A percentile compares a stretch with the other conserved stretches of the same genome.
These are phyloP conservation scores for Melastoma malabathricum DNA, from an alignment of 345 rosid species.

Conservation along the genomic window DNA sequence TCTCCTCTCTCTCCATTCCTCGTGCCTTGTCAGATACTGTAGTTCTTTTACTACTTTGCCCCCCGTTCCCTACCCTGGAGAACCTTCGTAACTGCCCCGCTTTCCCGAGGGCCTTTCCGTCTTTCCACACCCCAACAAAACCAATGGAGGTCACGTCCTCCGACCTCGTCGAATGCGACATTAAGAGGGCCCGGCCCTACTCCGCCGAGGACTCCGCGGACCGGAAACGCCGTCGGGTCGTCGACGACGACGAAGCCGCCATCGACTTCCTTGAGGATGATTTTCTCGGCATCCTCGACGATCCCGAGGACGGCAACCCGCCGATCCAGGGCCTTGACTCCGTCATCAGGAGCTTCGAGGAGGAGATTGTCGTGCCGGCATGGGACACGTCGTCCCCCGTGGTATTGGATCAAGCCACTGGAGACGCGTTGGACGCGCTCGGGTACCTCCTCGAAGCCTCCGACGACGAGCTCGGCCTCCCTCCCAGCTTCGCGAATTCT, in stretches of 20 bases:
- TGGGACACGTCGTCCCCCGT: not conserved
- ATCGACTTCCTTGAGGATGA: conserved; percentile 51
- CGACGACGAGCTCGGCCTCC: conserved; percentile 38
- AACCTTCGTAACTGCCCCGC: not conserved
- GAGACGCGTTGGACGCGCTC: conserved; percentile 17
- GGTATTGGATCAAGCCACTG: conserved; percentile 3
- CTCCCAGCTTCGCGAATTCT: conserved; percentile 19
- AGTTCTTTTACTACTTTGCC: not conserved
- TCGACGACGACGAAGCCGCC: conserved; percentile 19
- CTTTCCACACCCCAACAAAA: too few species aligned
- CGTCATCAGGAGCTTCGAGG: conserved; percentile 61
- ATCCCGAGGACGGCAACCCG: conserved; percentile 22
- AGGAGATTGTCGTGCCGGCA: conserved; percentile 23
- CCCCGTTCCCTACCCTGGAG: too few species aligned
- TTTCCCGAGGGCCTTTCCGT: too few species aligned
- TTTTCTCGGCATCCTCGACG: conserved; percentile 42
- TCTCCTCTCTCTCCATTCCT: not conserved
- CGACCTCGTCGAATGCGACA: not conserved
- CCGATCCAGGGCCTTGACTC: conserved; percentile 47
- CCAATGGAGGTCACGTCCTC: not conserved
- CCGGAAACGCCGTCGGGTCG: conserved; percentile 1
- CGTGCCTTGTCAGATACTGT: not conserved
- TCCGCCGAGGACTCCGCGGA: not conserved
- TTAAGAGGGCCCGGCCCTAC: conserved; percentile 6
- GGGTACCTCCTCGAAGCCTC: conserved; percentile 40